Percentiles rank a stretch among this genome's conserved stretches.
Evolutionary conservation across 805 yeast genomes (phyloP).

Genomic region (Lachancea cidri): DNA sequence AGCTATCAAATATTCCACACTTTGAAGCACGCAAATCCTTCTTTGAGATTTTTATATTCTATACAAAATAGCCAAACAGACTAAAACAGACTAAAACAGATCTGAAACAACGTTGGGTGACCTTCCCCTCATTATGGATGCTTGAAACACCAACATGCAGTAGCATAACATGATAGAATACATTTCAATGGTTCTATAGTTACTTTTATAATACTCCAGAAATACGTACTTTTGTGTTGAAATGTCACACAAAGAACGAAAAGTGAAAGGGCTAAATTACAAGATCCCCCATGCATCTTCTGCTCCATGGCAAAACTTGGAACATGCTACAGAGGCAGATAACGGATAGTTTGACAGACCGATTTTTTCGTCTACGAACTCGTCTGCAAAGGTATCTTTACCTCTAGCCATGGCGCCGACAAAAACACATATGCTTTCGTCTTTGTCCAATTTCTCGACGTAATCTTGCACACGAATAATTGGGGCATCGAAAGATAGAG

Average conservation of each 20-base stretch:
- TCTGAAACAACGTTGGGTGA: neutral
- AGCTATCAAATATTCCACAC: neutral
- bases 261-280: slow-evolving; percentile 10
- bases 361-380: slow-evolving; percentile 90
- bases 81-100: neutral
- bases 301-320: slow-evolving; percentile 97
- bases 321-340: slow-evolving; percentile 96
- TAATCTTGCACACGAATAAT: slow-evolving; percentile 86
- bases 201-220: neutral
- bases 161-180: neutral
- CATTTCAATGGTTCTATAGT: neutral
- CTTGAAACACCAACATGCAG: neutral
- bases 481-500: slow-evolving; percentile 88
- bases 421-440: slow-evolving; percentile 94
- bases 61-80: neutral
- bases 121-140: neutral
- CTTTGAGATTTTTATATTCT: neutral
- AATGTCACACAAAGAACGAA: neutral
- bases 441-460: slow-evolving; percentile 69
- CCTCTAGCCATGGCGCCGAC: slow-evolving; percentile 99
- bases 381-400: slow-evolving; percentile 95
- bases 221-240: neutral
- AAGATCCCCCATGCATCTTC: slow-evolving; percentile 94
- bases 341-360: slow-evolving; percentile 94
- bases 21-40: neutral